Percentiles rank a stretch among this genome's conserved stretches.
Conservation (phyloP, 139 green algal species). For the Mychonastes homosphaera region DNA sequence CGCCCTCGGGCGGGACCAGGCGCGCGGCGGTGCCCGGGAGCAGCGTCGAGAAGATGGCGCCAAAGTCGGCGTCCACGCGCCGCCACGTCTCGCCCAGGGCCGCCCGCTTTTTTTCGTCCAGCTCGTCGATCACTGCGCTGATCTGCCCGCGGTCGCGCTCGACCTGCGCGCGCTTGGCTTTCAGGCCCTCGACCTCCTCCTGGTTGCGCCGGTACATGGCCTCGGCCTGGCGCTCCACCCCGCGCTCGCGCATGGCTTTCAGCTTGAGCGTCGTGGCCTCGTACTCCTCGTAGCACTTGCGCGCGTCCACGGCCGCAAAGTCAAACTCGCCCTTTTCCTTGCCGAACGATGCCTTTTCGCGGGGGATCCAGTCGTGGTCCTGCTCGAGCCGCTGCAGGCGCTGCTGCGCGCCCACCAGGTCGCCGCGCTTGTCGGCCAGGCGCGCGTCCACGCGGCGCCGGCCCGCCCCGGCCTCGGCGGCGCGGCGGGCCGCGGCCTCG, state of each 20-base stretch:
- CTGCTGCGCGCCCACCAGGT: slow-evolving; percentile 1
- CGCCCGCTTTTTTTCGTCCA: slow-evolving; percentile 92
- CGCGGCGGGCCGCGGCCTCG: slow-evolving; percentile 8
- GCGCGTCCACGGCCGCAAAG: neutral
- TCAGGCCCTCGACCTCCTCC: slow-evolving; percentile 29
- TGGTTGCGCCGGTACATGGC: slow-evolving; percentile 52
- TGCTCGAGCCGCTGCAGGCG: slow-evolving; percentile 34
- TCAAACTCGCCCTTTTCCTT: neutral
- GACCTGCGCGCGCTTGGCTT: slow-evolving; percentile 30
- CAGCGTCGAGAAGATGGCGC: slow-evolving; percentile 93
- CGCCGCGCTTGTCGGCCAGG: slow-evolving; percentile 1
- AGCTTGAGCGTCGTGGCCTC: slow-evolving; percentile 43
- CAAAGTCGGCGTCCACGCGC: slow-evolving; percentile 85
- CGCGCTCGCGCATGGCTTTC: slow-evolving; percentile 12
- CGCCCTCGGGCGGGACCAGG: slow-evolving; percentile 80
- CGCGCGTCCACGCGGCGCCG: slow-evolving; percentile 19
- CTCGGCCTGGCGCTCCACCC: slow-evolving; percentile 20
- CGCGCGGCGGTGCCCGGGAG: slow-evolving; percentile 86
- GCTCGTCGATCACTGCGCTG: slow-evolving; percentile 64
- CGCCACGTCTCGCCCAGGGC: slow-evolving; percentile 80
- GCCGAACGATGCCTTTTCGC: slow-evolving; percentile 36
- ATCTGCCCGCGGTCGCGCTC: slow-evolving; percentile 26
- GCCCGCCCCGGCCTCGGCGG: slow-evolving; percentile 19
- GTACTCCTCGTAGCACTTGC: slow-evolving; percentile 52
- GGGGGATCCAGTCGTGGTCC: slow-evolving; percentile 68